Evolutionary conservation across 2,329 filamentous ascomycete genomes (phyloP).

Genomic region (Colletotrichum falcatum): DNA sequence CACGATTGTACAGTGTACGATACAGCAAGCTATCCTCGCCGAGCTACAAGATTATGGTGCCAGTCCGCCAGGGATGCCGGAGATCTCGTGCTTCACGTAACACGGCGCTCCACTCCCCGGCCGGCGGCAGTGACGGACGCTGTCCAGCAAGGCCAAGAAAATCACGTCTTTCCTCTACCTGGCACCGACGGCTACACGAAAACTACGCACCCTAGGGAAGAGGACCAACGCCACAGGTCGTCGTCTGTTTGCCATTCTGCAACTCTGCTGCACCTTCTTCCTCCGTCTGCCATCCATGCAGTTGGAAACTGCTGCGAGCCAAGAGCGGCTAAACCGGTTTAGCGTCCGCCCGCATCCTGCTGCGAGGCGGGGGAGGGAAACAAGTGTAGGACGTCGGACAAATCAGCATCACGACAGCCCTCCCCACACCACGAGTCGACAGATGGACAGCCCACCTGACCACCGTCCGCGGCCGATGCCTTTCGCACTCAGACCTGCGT

Average conservation of each 20-base stretch:
- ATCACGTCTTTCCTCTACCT: not conserved
- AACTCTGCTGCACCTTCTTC: conserved; percentile 14
- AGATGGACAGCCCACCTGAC: conserved; percentile 27
- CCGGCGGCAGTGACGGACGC: conserved; percentile 15
- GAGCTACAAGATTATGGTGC: conserved; percentile 11
- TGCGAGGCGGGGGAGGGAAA: conserved; percentile 30
- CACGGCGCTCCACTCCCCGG: conserved; percentile 23
- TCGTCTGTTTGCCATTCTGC: conserved; percentile 7
- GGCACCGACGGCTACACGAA: not conserved
- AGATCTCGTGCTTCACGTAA: conserved; percentile 26
- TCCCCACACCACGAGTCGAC: conserved; percentile 31
- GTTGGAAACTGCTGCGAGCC: conserved; percentile 30
- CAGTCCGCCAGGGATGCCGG: conserved; percentile 17
- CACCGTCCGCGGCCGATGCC: conserved; percentile 20
- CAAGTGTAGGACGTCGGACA: conserved; percentile 13
- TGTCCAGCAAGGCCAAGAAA: not conserved
- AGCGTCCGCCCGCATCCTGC: conserved; percentile 21
- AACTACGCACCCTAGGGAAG: not conserved
- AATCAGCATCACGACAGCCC: conserved; percentile 28
- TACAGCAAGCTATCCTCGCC: conserved; percentile 16
- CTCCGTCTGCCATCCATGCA: conserved; percentile 29
- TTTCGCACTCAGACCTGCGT: conserved; percentile 19
- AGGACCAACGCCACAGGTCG: not conserved
- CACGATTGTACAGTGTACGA: conserved; percentile 18
- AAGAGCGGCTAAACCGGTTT: conserved; percentile 35